A percentile compares a stretch with the other conserved stretches of the same genome.
Conservation (phyloP, 306 rosid species). For the Pyrus communis region DNA sequence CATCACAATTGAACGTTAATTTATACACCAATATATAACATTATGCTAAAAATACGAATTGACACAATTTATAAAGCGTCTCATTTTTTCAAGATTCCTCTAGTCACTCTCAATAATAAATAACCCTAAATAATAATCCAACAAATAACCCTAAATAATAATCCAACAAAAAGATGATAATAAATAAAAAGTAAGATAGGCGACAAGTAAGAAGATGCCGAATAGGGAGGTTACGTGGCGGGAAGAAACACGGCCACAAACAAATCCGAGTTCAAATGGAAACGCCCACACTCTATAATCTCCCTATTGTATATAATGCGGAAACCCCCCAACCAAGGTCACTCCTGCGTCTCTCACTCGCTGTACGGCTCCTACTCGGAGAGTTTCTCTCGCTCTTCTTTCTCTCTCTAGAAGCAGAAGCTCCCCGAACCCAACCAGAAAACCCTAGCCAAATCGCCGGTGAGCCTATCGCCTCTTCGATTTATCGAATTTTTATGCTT, state of each 20-base stretch:
- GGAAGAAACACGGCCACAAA: not conserved
- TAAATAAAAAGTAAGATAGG: not conserved
- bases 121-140: no score
- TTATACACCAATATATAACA: accelerated
- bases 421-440: not conserved
- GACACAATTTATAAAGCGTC: no score
- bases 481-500: not conserved
- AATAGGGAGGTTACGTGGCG: not conserved
- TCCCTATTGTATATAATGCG: not conserved
- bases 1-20: no score
- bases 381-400: not conserved
- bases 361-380: not conserved
- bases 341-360: not conserved
- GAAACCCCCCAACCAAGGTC: not conserved
- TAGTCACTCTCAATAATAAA: no score
- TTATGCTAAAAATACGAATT: accelerated
- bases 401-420: not conserved
- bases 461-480: not conserved
- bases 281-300: not conserved
- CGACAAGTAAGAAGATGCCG: not conserved
- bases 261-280: not conserved
- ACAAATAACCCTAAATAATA: no score
- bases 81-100: no score
- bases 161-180: no score
- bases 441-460: slow-evolving; percentile 8